A percentile compares a stretch with the other conserved stretches of the same genome.
These are phyloP conservation scores for Botrytis squamosa DNA, from an alignment of 2,329 filamentous ascomycete genomes.

Conservation along the genomic window DNA sequence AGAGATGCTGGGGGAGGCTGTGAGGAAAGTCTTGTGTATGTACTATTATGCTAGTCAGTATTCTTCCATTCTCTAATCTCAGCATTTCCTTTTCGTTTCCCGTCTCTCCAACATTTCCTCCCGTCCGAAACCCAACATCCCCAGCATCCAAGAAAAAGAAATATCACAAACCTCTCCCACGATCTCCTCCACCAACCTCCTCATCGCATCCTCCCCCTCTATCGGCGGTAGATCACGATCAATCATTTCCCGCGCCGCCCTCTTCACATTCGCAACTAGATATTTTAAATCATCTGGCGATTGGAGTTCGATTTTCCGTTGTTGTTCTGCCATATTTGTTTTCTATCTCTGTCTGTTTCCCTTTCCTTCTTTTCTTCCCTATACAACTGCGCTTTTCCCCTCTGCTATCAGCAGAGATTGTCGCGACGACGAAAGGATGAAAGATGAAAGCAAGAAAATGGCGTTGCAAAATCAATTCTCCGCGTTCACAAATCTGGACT, in stretches of 20 bases:
- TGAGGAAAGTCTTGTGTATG: conserved; percentile 58
- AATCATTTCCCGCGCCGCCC: conserved; percentile 65
- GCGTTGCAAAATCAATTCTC: neutral
- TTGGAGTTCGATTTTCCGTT: conserved; percentile 79
- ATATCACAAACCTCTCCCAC: conserved; percentile 54
- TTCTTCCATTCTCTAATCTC: neutral
- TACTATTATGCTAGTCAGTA: conserved; percentile 45
- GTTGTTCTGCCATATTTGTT: conserved; percentile 40
- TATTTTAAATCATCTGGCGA: conserved; percentile 70
- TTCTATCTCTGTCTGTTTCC: neutral
- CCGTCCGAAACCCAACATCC: no score
- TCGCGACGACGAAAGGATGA: neutral
- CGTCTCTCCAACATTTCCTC: neutral
- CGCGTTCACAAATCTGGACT: neutral
- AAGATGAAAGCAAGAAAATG: neutral
- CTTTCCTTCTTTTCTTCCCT: neutral
- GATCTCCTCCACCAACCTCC: conserved; percentile 57
- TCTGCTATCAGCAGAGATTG: neutral
- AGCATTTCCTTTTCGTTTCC: neutral
- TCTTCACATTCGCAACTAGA: conserved; percentile 67
- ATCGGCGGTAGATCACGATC: conserved; percentile 66
- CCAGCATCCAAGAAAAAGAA: neutral
- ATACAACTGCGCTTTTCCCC: neutral
- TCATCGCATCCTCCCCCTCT: conserved; percentile 57
- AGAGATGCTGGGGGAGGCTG: conserved; percentile 58